These are phyloP conservation scores for Hypoxylon subgilvum DNA, from an alignment of 495 filamentous ascomycete species.

Conservation along the genomic window DNA sequence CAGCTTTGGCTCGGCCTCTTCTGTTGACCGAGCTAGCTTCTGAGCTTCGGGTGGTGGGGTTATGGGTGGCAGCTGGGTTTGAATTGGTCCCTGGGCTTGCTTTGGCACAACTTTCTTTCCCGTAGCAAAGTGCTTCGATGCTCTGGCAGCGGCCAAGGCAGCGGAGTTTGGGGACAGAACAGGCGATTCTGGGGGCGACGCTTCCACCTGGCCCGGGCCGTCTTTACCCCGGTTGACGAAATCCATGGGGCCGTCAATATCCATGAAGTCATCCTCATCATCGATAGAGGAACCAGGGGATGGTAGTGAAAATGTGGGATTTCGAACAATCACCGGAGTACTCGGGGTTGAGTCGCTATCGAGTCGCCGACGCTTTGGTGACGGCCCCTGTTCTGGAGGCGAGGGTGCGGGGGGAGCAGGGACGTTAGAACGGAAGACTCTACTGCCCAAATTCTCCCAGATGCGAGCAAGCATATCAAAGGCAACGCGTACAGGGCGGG, in stretches of 20 bases:
- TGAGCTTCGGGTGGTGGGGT: conserved; percentile 26
- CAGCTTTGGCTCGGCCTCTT: conserved; percentile 7
- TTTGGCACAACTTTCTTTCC: background rate
- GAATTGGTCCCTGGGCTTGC: background rate
- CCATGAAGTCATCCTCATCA: conserved; percentile 12
- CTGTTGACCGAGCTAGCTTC: background rate
- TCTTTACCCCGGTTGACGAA: background rate
- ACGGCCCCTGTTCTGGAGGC: conserved; percentile 13
- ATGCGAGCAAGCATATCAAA: too few species aligned
- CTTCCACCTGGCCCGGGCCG: background rate
- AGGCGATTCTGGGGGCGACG: conserved; percentile 20
- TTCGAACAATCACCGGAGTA: background rate
- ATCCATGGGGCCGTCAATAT: conserved; percentile 13
- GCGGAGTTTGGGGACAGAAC: conserved; percentile 18
- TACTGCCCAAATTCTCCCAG: conserved; percentile 10
- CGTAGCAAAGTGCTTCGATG: conserved; percentile 11
- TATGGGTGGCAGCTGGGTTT: background rate
- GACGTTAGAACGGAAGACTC: conserved; percentile 4
- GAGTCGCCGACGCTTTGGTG: conserved; percentile 27
- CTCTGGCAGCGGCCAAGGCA: conserved; percentile 19
- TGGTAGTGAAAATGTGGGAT: background rate
- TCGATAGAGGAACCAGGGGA: background rate
- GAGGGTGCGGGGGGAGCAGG: background rate
- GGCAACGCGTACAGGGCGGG: conserved; percentile 2
- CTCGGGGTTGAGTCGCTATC: background rate